These are phyloP conservation scores for Aschersonia sp. DNA, from an alignment of 2,329 filamentous ascomycete genomes.

Conservation along the genomic window DNA sequence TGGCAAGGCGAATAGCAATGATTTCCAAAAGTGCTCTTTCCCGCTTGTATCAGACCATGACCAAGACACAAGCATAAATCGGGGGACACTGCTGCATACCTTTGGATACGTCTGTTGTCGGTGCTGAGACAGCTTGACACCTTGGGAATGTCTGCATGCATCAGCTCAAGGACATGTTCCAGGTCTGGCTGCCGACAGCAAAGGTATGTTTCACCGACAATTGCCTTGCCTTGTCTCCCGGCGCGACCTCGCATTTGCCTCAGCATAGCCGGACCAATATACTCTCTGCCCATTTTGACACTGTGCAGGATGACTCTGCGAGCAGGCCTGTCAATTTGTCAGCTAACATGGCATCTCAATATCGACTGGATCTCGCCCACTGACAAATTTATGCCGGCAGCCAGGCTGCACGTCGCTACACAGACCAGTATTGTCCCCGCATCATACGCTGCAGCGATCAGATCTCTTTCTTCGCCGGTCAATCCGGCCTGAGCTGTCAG, in stretches of 20 bases:
- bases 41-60: too few species aligned
- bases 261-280: conserved; percentile 67
- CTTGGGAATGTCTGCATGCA: conserved; percentile 57
- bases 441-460: conserved; percentile 59
- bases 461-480: conserved; percentile 60
- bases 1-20: conserved; percentile 53
- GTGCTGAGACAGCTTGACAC: conserved; percentile 54
- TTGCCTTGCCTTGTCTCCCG: conserved; percentile 65
- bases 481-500: conserved; percentile 40
- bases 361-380: conserved; percentile 3
- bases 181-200: conserved; percentile 57
- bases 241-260: conserved; percentile 70
- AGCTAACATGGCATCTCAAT: conserved; percentile 1
- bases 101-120: conserved; percentile 52
- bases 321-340: conserved; percentile 29
- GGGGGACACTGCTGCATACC: conserved; percentile 21
- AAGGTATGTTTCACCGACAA: conserved; percentile 62
- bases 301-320: conserved; percentile 62
- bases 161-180: conserved; percentile 52
- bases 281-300: conserved; percentile 59
- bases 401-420: conserved; percentile 64
- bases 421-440: conserved; percentile 52
- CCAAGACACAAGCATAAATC: too few species aligned
- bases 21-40: conserved; percentile 55
- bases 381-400: conserved; percentile 65